phyloP scores from a whole-genome alignment of 257 asterid genomes.

The Petunia axillaris region DNA sequence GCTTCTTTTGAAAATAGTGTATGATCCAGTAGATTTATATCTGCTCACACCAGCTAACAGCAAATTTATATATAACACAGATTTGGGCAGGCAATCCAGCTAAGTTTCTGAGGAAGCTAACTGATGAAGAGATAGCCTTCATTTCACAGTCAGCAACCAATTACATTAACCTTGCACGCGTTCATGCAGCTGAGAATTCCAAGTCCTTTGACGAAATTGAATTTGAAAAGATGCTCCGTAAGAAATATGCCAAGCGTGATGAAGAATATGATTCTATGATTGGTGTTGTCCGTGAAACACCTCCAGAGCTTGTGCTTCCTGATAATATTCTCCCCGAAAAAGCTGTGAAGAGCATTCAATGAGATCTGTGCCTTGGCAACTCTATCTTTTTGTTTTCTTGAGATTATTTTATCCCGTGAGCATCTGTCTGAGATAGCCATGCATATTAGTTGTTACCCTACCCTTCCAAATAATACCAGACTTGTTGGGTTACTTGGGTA shows the following conservation, averaged over 20 bases:
- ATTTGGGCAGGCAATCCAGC: constrained; percentile 96
- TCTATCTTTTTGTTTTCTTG: constrained; percentile 28
- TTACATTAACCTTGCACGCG: constrained; percentile 75
- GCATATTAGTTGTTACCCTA: constrained; percentile 16
- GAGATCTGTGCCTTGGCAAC: constrained; percentile 34
- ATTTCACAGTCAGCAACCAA: constrained; percentile 71
- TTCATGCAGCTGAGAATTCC: constrained; percentile 83
- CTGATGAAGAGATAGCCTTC: constrained; percentile 74
- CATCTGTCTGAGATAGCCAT: neutral
- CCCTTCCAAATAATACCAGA: constrained; percentile 27
- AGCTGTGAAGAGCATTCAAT: constrained; percentile 55
- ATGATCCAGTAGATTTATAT: neutral
- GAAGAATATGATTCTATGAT: constrained; percentile 86
- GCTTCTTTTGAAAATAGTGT: neutral
- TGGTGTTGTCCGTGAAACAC: constrained; percentile 79
- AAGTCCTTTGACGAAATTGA: constrained; percentile 79
- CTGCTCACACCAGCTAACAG: neutral
- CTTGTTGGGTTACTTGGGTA: constrained; percentile 25
- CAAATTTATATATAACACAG: constrained; percentile 40
- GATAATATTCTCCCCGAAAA: constrained; percentile 70
- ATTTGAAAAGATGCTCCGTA: constrained; percentile 73
- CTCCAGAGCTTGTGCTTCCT: constrained; percentile 78
- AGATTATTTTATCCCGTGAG: constrained; percentile 23
- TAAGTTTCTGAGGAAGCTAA: constrained; percentile 80
- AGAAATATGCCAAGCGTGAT: constrained; percentile 70